Evolutionary conservation across 257 asterid species (phyloP).

Genomic region (Solanum piurae): DNA sequence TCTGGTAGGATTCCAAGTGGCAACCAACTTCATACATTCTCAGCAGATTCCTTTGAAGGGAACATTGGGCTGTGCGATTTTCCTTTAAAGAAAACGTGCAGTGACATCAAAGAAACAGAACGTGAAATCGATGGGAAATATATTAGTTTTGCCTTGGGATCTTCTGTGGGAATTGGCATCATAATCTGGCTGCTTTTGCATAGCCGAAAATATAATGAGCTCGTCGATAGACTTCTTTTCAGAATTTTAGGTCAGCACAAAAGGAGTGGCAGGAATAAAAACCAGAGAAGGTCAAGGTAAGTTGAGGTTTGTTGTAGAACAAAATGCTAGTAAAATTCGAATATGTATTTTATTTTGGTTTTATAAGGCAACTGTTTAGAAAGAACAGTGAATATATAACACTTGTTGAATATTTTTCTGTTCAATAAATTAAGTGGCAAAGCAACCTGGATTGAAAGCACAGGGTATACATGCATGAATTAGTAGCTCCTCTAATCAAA

Average conservation of each 20-base stretch:
- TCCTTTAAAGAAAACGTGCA: background rate
- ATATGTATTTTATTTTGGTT: background rate
- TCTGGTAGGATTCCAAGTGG: conserved; percentile 24
- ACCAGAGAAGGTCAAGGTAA: background rate
- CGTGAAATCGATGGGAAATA: background rate
- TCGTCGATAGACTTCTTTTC: background rate
- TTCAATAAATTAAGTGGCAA: background rate
- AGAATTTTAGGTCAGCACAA: background rate
- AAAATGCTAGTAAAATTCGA: background rate
- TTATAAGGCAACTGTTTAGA: background rate
- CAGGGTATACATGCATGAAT: background rate
- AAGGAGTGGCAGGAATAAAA: background rate
- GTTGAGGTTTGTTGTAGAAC: background rate
- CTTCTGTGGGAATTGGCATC: background rate
- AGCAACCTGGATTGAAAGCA: background rate
- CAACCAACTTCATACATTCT: conserved; percentile 20
- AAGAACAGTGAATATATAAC: background rate
- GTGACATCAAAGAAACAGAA: background rate
- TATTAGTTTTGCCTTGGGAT: background rate
- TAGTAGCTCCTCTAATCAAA: background rate
- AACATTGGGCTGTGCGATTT: conserved; percentile 1
- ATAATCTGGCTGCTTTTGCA: background rate
- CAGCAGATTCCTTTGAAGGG: conserved; percentile 10
- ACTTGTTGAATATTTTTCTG: background rate
- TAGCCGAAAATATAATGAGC: background rate